Evolutionary conservation across 805 yeast species (phyloP).

Genomic region (Ogataea ganodermae): DNA sequence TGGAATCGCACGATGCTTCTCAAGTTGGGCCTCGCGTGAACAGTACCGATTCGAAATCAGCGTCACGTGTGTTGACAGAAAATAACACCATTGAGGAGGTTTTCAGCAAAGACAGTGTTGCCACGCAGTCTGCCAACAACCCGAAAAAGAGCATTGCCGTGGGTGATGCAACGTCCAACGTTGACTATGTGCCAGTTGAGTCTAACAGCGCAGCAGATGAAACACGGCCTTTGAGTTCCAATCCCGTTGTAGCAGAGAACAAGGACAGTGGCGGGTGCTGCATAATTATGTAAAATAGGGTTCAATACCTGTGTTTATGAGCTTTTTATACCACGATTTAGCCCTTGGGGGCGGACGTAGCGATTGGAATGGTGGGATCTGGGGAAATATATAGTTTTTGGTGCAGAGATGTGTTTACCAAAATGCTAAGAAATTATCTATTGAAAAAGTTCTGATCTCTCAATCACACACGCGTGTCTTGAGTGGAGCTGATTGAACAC

Average conservation of each 20-base stretch:
- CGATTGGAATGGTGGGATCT: too few species aligned
- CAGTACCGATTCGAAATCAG: background rate
- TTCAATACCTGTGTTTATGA: too few species aligned
- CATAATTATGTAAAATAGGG: constrained; percentile 14
- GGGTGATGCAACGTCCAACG: background rate
- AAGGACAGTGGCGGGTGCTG: constrained; percentile 17
- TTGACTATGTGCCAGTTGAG: background rate
- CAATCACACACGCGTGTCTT: too few species aligned
- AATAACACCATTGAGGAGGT: constrained; percentile 6
- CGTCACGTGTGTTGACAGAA: constrained; percentile 6
- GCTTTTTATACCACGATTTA: too few species aligned
- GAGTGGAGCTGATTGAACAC: too few species aligned
- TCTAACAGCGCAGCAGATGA: background rate
- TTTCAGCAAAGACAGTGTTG: constrained; percentile 7
- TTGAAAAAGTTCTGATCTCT: too few species aligned
- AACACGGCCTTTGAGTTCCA: background rate
- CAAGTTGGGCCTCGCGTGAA: background rate
- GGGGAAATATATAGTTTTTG: too few species aligned
- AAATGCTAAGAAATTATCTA: too few species aligned
- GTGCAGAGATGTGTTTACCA: background rate
- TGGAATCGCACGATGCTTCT: background rate
- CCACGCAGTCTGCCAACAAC: constrained; percentile 1
- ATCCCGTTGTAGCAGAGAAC: background rate
- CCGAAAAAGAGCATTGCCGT: background rate
- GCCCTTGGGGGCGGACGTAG: too few species aligned